A percentile compares a stretch with the other conserved stretches of the same genome.
These are phyloP conservation scores for Vitis rupestris DNA, from an alignment of 164 flowering plant genomes.

Conservation along the genomic window DNA sequence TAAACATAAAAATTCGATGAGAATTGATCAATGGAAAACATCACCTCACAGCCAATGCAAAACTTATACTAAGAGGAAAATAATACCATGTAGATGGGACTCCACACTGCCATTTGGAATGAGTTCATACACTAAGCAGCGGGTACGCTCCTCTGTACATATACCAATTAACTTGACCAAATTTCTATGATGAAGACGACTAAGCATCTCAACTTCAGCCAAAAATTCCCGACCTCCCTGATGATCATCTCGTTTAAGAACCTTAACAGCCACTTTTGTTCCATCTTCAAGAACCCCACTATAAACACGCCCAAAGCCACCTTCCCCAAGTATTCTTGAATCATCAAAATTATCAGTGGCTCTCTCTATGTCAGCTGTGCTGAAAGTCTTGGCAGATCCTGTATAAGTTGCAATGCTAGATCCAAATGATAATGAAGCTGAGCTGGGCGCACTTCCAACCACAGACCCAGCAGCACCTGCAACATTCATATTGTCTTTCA, in stretches of 20 bases:
- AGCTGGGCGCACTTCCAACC: slow-evolving; percentile 57
- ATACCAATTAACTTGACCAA: slow-evolving; percentile 95
- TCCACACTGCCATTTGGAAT: slow-evolving; percentile 95
- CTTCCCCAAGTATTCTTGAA: slow-evolving; percentile 82
- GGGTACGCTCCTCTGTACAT: slow-evolving; percentile 69
- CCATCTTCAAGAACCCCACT: slow-evolving; percentile 84
- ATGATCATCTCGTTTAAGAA: slow-evolving; percentile 84
- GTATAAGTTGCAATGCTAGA: slow-evolving; percentile 75
- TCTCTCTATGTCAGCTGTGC: slow-evolving; percentile 60
- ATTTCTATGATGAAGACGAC: slow-evolving; percentile 92
- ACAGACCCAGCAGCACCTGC: slow-evolving; percentile 54
- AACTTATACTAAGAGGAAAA: neutral
- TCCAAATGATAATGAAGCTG: slow-evolving; percentile 61
- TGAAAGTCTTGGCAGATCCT: slow-evolving; percentile 80
- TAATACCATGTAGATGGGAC: slow-evolving; percentile 87
- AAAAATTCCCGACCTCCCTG: slow-evolving; percentile 89
- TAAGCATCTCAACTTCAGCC: slow-evolving; percentile 98
- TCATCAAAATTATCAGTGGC: slow-evolving; percentile 70
- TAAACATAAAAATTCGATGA: slow-evolving; percentile 1
- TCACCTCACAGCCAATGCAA: neutral
- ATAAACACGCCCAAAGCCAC: slow-evolving; percentile 94
- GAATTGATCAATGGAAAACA: neutral
- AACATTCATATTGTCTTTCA: slow-evolving; percentile 1
- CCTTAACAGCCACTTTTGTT: slow-evolving; percentile 78
- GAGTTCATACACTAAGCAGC: slow-evolving; percentile 88